Base-by-base conservation (phyloP, 1,284 basidiomycete species). In the Sporisorium exsertum region DNA sequence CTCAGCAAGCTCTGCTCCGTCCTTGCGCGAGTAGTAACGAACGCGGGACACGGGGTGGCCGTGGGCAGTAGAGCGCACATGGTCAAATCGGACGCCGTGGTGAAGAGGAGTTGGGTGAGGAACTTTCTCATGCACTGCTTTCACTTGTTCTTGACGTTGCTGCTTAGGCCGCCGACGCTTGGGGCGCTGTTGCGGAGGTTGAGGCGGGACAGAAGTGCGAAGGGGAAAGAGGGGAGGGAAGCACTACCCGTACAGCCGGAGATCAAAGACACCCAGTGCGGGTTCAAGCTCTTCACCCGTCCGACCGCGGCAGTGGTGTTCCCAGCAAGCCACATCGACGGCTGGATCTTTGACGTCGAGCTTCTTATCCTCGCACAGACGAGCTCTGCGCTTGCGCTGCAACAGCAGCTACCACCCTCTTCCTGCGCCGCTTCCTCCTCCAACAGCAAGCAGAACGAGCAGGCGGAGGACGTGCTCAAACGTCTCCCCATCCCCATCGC, bases 341-440 rank as follows among this genome's bases (percentile, higher is more conserved):
- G 82, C 13, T 97, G 94, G 94, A 95, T 96, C 82, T 97, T 97
- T 81, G 94, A 97, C 85, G 95, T 96, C 59, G 95, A 97, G 84
- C 89, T 97, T 2, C 88, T 97, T n/a, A 88, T 96, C n/a, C 89
- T 95, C 20, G 93, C 94, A 3, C 81, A 84, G 53, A 80, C 79
- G 20, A 64, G 74, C 20, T 68, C 72, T n/a, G 58, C 65, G 16
- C 46, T 57, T 3, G 65, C 69, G 0, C 47, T 70, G 2, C 52
- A 65, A 20, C 35, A 49, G 10, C 32, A 49, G 7, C 22, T 16
- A 10, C 47, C 32, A 16, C 10, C 40, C 7, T 20, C 37, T 18
- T 18, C 7, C 40, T 43, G n/a, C 7, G 37, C 27, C 18, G 22
- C 40, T 9, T 10, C 29, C 10, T 32, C 29, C 29, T 32, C 29